Conservation (phyloP, 192 early-diverging fungal genomes). For the Funneliformis geosporum region DNA sequence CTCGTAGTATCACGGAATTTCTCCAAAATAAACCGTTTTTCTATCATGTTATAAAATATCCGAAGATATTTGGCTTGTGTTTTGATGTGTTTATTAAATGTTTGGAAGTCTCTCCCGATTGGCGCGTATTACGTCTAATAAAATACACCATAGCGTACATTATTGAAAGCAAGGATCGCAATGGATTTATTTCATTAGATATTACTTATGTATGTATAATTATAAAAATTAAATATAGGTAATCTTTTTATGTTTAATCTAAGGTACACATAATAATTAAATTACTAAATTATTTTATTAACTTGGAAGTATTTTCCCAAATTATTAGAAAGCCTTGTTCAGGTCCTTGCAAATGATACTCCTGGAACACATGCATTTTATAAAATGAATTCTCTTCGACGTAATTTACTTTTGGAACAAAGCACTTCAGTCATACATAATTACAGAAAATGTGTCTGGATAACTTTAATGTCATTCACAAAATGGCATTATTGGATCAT, state of each 20-base stretch:
- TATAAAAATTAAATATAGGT: background rate
- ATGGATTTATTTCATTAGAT: background rate
- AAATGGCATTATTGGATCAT: slow-evolving; percentile 34
- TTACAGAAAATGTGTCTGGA: slow-evolving; percentile 14
- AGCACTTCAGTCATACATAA: background rate
- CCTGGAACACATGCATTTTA: background rate
- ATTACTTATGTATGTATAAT: background rate
- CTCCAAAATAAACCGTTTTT: slow-evolving; percentile 10
- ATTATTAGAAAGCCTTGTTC: background rate
- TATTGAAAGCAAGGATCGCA: background rate
- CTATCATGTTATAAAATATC: background rate
- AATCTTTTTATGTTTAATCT: background rate
- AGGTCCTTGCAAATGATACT: background rate
- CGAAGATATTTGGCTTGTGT: slow-evolving; percentile 1
- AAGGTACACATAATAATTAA: background rate
- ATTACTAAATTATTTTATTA: background rate
- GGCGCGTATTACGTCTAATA: slow-evolving; percentile 22
- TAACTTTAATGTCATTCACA: slow-evolving; percentile 23
- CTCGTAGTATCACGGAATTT: background rate
- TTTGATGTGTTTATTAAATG: slow-evolving; percentile 7
- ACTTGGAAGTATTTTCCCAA: slow-evolving; percentile 4
- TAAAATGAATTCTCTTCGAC: background rate
- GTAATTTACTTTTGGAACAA: slow-evolving; percentile 9
- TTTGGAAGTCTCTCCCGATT: slow-evolving; percentile 10
- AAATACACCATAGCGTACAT: background rate